Percentiles rank a stretch among this genome's conserved stretches.
phyloP scores from a whole-genome alignment of 148 eudicot species.

The Tetragonia tetragonoides region DNA sequence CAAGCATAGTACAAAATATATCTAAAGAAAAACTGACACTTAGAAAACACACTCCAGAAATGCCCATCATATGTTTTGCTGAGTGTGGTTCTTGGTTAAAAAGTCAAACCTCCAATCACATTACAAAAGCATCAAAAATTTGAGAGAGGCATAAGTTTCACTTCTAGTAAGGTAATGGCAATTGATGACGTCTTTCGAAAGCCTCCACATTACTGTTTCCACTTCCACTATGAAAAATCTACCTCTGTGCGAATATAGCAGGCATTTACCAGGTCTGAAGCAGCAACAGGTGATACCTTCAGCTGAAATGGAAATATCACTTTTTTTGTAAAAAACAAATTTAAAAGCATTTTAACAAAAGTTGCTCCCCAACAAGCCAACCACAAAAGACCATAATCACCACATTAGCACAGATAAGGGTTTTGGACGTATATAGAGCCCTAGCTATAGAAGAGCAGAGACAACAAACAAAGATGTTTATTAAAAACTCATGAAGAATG shows the following conservation, averaged over 20 bases:
- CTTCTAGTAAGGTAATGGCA: background rate
- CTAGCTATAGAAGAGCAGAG: background rate
- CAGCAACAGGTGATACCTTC: conserved; percentile 5
- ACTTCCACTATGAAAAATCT: background rate
- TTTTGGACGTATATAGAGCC: background rate
- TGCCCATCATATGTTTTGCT: background rate
- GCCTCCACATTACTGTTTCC: background rate
- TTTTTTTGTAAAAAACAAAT: background rate
- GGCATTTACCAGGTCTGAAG: background rate
- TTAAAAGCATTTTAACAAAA: background rate
- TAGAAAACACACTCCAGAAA: conserved; percentile 11
- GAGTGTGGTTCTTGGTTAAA: background rate
- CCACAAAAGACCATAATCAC: background rate
- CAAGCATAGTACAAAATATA: background rate
- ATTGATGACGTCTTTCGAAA: background rate
- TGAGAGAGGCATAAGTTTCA: background rate
- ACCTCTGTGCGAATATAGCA: background rate
- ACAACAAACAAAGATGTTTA: background rate
- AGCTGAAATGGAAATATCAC: background rate
- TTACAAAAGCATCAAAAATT: conserved; percentile 1
- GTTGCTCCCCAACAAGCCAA: background rate
- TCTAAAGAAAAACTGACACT: background rate
- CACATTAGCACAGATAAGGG: background rate
- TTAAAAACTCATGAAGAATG: background rate
- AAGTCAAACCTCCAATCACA: background rate